Evolutionary conservation across 129 eudicot genomes (phyloP), one percentile per base, ranked within the genome.

Genomic region (Mikania micrantha): DNA sequence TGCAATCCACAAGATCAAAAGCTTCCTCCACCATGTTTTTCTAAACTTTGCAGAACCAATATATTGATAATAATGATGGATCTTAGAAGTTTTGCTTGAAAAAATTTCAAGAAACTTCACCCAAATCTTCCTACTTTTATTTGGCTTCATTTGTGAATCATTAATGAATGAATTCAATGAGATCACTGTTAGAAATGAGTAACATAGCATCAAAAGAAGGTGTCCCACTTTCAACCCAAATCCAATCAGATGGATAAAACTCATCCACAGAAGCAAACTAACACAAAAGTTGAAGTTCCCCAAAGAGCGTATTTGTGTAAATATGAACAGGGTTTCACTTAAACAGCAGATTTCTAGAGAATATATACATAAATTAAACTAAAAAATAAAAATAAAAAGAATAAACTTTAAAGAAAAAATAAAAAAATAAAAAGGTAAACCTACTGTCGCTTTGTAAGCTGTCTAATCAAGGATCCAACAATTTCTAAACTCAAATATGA

Each of bases 211-310:
- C 88, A 83, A 76, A 61, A 92, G 66, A 58, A 88, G 80, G 71
- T 86, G 90, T 57, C 96, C 91, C 77, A 79, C 88, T 84, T 88
- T 92, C 67, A 92, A 77, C 8, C 88, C 96, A 86, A 92, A 80
- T 63, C 96, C 96, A 81, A 84, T 64, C 40, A 92, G 77, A 84
- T 88, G 84, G 70, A 85, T 85, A 69, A 85, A 82, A 81, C 90
- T 92, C 96, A 88, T 91, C 88, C 82, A 85, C 81, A 58, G 40
- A 67, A 87, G 57, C 72, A 67, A 60, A 63, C 70, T 45, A 39
- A 62, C 56, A 7, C 64, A 64, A 4, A 73, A 47, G 74, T n/a
- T n/a, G n/a, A n/a, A n/a, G n/a, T n/a, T n/a, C n/a, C n/a, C n/a
- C n/a, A n/a, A n/a, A n/a, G n/a, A n/a, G n/a, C n/a, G n/a, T n/a